Percentiles rank a stretch among this genome's conserved stretches.
Conservation (phyloP, 2,329 filamentous ascomycete species). For the Xylaria sp. region DNA sequence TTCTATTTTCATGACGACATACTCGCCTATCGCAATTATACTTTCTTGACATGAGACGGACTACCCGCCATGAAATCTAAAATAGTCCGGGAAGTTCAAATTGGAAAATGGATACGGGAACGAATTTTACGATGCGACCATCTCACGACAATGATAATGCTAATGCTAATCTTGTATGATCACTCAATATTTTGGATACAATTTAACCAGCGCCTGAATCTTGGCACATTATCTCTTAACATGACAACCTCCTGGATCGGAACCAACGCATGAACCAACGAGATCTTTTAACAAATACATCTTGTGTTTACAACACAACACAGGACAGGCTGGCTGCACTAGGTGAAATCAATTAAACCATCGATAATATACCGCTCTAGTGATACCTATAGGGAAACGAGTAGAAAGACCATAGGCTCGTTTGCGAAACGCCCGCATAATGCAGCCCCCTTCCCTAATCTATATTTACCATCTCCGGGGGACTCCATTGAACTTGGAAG, state of each 20-base stretch:
- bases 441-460: conserved; percentile 29
- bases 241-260: not conserved
- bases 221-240: not conserved
- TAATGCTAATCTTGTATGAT: conserved; percentile 47
- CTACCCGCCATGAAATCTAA: not conserved
- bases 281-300: not conserved
- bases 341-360: conserved; percentile 10
- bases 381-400: conserved; percentile 16
- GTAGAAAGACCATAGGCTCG: conserved; percentile 25
- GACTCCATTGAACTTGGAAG: conserved; percentile 17
- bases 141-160: conserved; percentile 42
- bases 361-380: conserved; percentile 21
- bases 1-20: conserved; percentile 73
- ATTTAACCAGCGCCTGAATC: not conserved
- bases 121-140: conserved; percentile 33
- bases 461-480: conserved; percentile 17
- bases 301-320: not conserved
- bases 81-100: not conserved
- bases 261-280: not conserved
- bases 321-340: not conserved
- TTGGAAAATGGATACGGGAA: conserved; percentile 9
- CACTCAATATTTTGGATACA: conserved; percentile 28
- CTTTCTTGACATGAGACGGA: not conserved
- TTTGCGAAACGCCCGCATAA: conserved; percentile 36
- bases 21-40: not conserved